A percentile compares a stretch with the other conserved stretches of the same genome.
These are phyloP conservation scores for Trichophyton equinum DNA, from an alignment of 2,329 filamentous ascomycete genomes.

Conservation along the genomic window DNA sequence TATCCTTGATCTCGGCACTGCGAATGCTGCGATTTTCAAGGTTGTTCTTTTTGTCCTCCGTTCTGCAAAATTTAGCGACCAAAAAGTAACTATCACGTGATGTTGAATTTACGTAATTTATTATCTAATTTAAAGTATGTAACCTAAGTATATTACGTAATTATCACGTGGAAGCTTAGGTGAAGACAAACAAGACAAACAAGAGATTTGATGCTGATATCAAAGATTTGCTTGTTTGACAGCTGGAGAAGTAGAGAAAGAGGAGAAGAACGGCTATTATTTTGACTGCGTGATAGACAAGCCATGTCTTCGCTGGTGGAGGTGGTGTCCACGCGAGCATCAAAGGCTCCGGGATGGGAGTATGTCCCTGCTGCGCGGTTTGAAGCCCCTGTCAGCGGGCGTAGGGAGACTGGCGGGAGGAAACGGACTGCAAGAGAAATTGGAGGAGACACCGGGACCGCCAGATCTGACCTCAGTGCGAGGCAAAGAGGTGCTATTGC, in stretches of 20 bases:
- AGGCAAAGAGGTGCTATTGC: slow-evolving; percentile 70
- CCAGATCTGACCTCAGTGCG: slow-evolving; percentile 56
- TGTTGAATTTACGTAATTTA: too few relatives aligned
- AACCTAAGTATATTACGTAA: not conserved
- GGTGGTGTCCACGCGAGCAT: slow-evolving; percentile 53
- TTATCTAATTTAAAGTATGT: too few relatives aligned
- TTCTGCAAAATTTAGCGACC: not conserved
- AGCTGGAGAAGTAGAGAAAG: not conserved
- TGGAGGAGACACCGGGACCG: slow-evolving; percentile 24
- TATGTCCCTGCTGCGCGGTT: slow-evolving; percentile 68
- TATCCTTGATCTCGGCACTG: not conserved
- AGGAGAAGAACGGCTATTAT: not conserved
- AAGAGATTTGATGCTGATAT: not conserved
- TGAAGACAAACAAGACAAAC: not conserved
- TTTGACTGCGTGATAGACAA: slow-evolving; percentile 6
- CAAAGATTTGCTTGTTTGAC: not conserved
- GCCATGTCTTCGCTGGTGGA: slow-evolving; percentile 57
- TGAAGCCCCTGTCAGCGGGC: slow-evolving; percentile 35
- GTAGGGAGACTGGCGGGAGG: slow-evolving; percentile 39
- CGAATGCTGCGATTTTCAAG: not conserved
- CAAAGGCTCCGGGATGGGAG: slow-evolving; percentile 75
- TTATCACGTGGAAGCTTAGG: too few relatives aligned
- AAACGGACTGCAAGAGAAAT: slow-evolving; percentile 59
- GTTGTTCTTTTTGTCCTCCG: not conserved
- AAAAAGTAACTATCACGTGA: too few relatives aligned